phyloP scores from a whole-genome alignment of 441 rosid species.

The Corymbia citriodora region DNA sequence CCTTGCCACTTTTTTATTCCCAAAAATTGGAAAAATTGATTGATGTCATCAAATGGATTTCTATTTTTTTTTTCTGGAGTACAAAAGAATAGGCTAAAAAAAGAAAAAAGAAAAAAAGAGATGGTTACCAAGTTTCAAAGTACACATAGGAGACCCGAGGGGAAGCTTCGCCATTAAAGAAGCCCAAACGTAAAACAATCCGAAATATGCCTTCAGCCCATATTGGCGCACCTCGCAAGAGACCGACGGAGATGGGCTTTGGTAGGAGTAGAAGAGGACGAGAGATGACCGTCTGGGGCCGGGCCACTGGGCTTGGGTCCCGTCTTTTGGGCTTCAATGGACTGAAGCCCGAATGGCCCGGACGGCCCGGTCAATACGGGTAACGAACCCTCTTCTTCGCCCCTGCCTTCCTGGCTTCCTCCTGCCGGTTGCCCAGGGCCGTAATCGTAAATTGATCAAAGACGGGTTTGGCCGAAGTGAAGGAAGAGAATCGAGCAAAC shows the following conservation, averaged over 20 bases:
- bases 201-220: background rate
- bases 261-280: background rate
- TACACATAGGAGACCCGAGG: background rate
- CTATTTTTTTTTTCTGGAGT: no score
- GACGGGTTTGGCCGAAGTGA: background rate
- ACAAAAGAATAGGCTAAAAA: no score
- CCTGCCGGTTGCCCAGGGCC: background rate
- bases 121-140: background rate
- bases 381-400: background rate
- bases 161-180: background rate
- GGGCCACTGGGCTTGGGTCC: background rate
- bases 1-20: no score
- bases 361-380: background rate
- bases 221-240: background rate
- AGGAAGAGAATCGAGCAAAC: background rate
- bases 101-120: no score
- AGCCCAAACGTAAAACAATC: background rate
- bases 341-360: background rate
- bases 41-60: no score
- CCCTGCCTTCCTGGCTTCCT: no score
- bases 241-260: background rate
- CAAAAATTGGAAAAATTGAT: no score
- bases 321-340: background rate
- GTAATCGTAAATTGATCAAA: background rate
- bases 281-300: background rate